Evolutionary conservation across 345 rosid genomes (phyloP).

Genomic region (Camelina hispida): DNA sequence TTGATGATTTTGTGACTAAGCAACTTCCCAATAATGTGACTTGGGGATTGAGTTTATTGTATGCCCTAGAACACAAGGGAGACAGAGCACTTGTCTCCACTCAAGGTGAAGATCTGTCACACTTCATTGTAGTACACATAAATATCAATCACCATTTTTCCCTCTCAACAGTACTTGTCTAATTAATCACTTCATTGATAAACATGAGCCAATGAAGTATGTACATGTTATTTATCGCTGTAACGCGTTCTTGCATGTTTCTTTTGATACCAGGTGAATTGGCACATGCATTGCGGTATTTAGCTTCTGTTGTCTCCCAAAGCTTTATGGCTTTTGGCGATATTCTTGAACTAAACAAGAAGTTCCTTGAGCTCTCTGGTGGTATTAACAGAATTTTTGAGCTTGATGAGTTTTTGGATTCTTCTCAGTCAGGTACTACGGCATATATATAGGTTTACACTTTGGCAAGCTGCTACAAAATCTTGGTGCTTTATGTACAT

Average conservation of each 20-base stretch:
- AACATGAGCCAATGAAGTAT: constrained; percentile 18
- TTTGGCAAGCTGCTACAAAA: background rate
- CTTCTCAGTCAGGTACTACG: constrained; percentile 73
- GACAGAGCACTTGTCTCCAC: constrained; percentile 81
- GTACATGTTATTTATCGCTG: background rate
- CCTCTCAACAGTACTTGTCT: constrained; percentile 1
- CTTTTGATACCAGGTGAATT: constrained; percentile 71
- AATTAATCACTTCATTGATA: background rate
- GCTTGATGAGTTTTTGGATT: constrained; percentile 94
- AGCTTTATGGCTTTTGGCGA: constrained; percentile 99
- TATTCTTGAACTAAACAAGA: constrained; percentile 91
- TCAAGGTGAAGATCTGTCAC: constrained; percentile 63
- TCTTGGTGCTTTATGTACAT: constrained; percentile 11
- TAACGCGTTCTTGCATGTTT: constrained; percentile 28
- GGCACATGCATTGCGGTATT: constrained; percentile 92
- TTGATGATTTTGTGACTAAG: constrained; percentile 97
- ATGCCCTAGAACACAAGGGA: constrained; percentile 91
- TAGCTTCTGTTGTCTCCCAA: constrained; percentile 97
- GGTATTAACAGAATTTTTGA: constrained; percentile 88
- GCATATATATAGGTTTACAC: constrained; percentile 15
- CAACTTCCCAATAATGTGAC: constrained; percentile 98
- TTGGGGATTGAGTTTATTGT: constrained; percentile 95
- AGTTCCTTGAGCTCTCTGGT: constrained; percentile 92
- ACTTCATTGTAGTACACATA: constrained; percentile 4
- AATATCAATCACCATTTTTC: constrained; percentile 7